These are phyloP conservation scores for Russula sp. DNA, from an alignment of 768 basidiomycete species.

Conservation along the genomic window DNA sequence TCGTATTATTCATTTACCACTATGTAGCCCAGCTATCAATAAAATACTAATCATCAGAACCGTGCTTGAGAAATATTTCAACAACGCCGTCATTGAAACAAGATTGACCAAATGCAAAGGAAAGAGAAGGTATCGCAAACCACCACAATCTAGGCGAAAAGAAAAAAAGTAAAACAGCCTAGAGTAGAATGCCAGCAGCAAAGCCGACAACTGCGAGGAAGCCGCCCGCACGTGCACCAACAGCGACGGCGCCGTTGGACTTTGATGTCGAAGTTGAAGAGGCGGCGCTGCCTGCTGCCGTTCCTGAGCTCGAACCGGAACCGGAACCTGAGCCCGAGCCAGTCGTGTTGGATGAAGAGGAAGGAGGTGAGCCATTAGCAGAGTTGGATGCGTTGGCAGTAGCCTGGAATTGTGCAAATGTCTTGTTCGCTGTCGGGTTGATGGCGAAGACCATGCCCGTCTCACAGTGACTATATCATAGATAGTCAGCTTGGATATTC, in stretches of 20 bases:
- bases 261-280: conserved; percentile 1
- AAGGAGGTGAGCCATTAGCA: background rate
- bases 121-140: conserved; percentile 6
- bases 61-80: background rate
- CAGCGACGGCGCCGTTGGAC: conserved; percentile 8
- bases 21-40: conserved; percentile 31
- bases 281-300: background rate
- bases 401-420: conserved; percentile 33
- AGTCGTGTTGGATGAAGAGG: background rate
- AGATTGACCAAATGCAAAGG: background rate
- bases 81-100: conserved; percentile 17
- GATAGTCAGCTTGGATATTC: background rate
- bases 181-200: conserved; percentile 27
- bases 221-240: conserved; percentile 8
- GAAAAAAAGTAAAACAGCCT: background rate
- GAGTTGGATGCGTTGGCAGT: conserved; percentile 24
- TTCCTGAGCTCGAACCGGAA: background rate
- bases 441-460: conserved; percentile 37
- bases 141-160: background rate
- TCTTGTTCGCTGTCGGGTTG: conserved; percentile 34
- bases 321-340: background rate
- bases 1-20: conserved; percentile 19
- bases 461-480: conserved; percentile 33
- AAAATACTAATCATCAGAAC: conserved; percentile 12
- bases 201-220: conserved; percentile 27